These are phyloP conservation scores for Coelastrella sp. DNA, from an alignment of 139 green algal species.

Conservation along the genomic window DNA sequence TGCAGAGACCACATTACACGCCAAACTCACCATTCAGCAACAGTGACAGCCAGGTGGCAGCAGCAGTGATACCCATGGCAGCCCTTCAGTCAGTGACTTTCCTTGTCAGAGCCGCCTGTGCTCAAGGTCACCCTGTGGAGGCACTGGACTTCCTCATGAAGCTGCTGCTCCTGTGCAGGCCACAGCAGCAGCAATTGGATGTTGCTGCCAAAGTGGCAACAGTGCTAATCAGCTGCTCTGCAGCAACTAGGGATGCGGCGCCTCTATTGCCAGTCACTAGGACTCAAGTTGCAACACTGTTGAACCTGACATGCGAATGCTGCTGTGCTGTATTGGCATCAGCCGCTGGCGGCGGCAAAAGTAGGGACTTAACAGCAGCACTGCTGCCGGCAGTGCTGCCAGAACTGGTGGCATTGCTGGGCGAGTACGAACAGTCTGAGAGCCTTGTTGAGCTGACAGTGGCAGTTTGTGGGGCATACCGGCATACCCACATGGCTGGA, in stretches of 20 bases:
- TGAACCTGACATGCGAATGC: constrained; percentile 2
- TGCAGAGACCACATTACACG: not conserved
- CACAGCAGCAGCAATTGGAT: not conserved
- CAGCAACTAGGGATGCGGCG: no score
- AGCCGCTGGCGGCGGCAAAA: not conserved
- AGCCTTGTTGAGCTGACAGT: not conserved
- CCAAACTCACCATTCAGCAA: not conserved
- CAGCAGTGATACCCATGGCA: not conserved
- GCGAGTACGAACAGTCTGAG: not conserved
- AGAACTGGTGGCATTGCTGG: constrained; percentile 1
- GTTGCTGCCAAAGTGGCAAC: not conserved
- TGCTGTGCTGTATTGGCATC: not conserved
- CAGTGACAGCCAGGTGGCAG: not conserved
- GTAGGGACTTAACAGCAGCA: not conserved
- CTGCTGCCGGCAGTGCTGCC: not conserved
- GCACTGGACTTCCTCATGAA: constrained; percentile 16
- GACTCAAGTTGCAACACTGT: not conserved
- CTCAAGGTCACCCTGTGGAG: not conserved
- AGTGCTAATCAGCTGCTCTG: not conserved
- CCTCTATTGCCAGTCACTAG: not conserved
- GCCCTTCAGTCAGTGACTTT: not conserved
- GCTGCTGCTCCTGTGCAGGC: not conserved
- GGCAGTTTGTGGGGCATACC: not conserved
- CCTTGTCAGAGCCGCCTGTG: not conserved
- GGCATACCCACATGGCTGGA: not conserved